Conservation (phyloP, 768 basidiomycete genomes). For the Cubamyces sp. region DNA sequence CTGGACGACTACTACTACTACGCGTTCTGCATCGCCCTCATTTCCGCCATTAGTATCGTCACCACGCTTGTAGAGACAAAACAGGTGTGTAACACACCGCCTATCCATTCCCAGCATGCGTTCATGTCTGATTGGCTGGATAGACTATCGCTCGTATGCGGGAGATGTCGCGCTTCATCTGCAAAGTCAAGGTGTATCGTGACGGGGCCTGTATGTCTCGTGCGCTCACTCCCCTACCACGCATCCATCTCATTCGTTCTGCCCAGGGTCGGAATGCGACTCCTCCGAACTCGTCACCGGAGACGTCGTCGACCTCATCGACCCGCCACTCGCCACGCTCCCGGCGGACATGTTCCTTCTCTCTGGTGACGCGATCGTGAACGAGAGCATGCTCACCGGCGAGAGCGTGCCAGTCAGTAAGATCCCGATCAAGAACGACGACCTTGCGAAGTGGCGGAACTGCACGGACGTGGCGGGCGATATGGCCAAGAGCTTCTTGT, state of each 20-base stretch:
- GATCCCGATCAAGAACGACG: constrained; percentile 78
- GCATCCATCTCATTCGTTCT: background rate
- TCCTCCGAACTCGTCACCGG: constrained; percentile 88
- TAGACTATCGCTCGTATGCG: constrained; percentile 93
- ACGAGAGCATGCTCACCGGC: constrained; percentile 99
- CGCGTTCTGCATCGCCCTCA: constrained; percentile 94
- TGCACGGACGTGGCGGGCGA: constrained; percentile 62
- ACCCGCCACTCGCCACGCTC: constrained; percentile 68
- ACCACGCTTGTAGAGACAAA: constrained; percentile 92
- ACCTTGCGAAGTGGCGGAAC: constrained; percentile 71
- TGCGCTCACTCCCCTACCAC: background rate
- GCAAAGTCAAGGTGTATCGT: constrained; percentile 69
- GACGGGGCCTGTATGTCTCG: constrained; percentile 69
- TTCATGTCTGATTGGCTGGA: background rate
- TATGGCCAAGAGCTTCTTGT: constrained; percentile 81
- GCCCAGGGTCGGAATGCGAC: constrained; percentile 67
- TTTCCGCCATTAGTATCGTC: constrained; percentile 80
- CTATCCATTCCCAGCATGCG: background rate
- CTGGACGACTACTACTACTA: constrained; percentile 97
- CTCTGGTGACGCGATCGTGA: constrained; percentile 96
- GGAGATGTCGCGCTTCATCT: constrained; percentile 92
- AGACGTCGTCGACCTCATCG: constrained; percentile 89
- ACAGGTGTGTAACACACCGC: constrained; percentile 55
- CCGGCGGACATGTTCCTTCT: constrained; percentile 93
- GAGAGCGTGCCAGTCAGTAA: constrained; percentile 98